Evolutionary conservation across 1,139 yeast genomes (phyloP), one percentile per base, ranked within the genome.

Genomic region (Hansenula lynferdii): DNA sequence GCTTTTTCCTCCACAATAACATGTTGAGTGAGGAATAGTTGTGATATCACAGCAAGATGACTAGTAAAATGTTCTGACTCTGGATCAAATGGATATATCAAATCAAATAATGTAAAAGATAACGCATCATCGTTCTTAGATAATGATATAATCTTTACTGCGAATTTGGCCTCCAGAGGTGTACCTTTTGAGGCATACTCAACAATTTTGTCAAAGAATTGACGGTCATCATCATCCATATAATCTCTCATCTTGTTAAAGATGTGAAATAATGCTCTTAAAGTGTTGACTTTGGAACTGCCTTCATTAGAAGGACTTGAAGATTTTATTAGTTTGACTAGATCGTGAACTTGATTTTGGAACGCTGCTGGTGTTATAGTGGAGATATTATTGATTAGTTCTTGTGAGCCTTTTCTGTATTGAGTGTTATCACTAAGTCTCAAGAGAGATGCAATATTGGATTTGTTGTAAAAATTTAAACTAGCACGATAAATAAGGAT

Each of bases 261-360:
- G 41, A 82, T 76, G 45, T 80, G 80, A 51, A 71, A 78, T 2
- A 84, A 62, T 0, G 92, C 78, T 49, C 72, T 78, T 47, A 87
- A 61, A 4, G 77, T 69, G 31, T 68, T 64, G 22, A 54, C 47
- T 29, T 49, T 47, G 4, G 43, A 35, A 2, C 45, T 24, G 5
- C 33, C 36, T 6, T 43, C 44, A 10, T 63, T 64, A 5, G 26
- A 24, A 8, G 62, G 57, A 12, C 51, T 54, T 6, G 56, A 42
- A 6, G 44, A 42, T 37, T 62, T 63, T 12, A 79, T 61, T 12
- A 69, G 49, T 0, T 68, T 60, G 1, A 72, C 65, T 39, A 87
- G 62, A 9, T 70, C 70, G 11, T 67, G 62, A 5, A 83, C 65
- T 51, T 85, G 85, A 30, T 72, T 70, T 48, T 75, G 75, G 56